Evolutionary conservation across 805 yeast genomes (phyloP).

Genomic region (Ogataea ramenticola): DNA sequence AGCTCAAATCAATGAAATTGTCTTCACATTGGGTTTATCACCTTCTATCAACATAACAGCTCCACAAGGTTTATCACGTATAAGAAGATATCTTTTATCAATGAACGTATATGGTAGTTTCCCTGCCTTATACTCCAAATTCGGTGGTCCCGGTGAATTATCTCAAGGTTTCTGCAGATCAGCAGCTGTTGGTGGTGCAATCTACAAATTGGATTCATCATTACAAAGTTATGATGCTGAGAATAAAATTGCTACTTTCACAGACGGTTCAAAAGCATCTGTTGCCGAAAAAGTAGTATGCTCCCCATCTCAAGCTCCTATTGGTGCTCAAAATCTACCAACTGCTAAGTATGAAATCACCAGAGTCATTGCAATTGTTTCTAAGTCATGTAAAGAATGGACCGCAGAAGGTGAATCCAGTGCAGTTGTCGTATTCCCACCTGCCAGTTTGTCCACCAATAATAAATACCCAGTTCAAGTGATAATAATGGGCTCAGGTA

Average conservation of each 20-base stretch:
- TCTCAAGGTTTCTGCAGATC: conserved; percentile 96
- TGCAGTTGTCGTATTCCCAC: conserved; percentile 89
- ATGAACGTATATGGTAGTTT: conserved; percentile 91
- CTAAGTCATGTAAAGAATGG: conserved; percentile 88
- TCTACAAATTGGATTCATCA: conserved; percentile 73
- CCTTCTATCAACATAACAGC: conserved; percentile 54
- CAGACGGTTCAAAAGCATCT: conserved; percentile 67
- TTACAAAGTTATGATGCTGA: conserved; percentile 59
- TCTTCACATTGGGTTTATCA: conserved; percentile 80
- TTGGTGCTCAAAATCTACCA: conserved; percentile 33
- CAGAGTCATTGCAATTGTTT: conserved; percentile 75
- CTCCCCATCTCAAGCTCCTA: conserved; percentile 62
- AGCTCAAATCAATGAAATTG: conserved; percentile 76
- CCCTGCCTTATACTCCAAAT: conserved; percentile 87
- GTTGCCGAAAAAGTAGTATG: conserved; percentile 76
- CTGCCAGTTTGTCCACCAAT: conserved; percentile 57
- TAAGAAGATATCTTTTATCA: conserved; percentile 75
- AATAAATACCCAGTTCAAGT: conserved; percentile 79
- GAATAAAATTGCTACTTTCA: conserved; percentile 59
- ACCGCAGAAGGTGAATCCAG: conserved; percentile 77
- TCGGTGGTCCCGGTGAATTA: conserved; percentile 93
- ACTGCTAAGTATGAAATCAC: conserved; percentile 50
- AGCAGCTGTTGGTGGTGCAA: conserved; percentile 97
- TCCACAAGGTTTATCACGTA: conserved; percentile 69
- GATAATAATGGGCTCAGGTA: conserved; percentile 76